A percentile compares a stretch with the other conserved stretches of the same genome.
phyloP scores from a whole-genome alignment of 371 early-diverging fungal genomes.

The Apophysomyces variabilis region DNA sequence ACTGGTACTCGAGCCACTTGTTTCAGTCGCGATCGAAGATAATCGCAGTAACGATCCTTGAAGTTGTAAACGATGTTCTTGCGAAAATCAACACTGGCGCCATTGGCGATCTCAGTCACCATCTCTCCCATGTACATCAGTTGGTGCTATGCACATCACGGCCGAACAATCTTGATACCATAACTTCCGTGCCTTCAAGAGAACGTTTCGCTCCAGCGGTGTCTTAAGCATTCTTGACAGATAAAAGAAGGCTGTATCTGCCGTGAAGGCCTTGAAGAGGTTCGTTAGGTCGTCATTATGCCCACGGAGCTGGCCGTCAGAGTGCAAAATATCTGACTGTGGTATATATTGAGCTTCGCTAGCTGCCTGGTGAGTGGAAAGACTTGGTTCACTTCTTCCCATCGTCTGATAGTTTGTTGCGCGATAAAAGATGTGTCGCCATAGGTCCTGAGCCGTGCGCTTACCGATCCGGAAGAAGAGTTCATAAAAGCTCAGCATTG shows the following conservation, averaged over 20 bases:
- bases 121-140: background rate
- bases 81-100: background rate
- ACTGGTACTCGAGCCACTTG: background rate
- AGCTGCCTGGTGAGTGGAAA: background rate
- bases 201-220: background rate
- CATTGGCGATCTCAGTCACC: background rate
- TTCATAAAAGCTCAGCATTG: background rate
- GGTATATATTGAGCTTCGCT: background rate
- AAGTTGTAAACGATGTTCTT: background rate
- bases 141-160: constrained; percentile 3
- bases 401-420: constrained; percentile 8
- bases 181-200: constrained; percentile 7
- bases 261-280: constrained; percentile 12
- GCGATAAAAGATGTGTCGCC: constrained; percentile 9
- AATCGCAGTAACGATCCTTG: background rate
- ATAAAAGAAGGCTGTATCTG: background rate
- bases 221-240: background rate
- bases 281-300: background rate
- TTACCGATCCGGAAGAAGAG: background rate
- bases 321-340: background rate
- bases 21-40: background rate
- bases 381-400: background rate
- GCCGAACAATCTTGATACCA: constrained; percentile 4
- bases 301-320: background rate
- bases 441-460: background rate